Evolutionary conservation across 164 flowering plant species (phyloP).

Genomic region (Magnolia officinalis): DNA sequence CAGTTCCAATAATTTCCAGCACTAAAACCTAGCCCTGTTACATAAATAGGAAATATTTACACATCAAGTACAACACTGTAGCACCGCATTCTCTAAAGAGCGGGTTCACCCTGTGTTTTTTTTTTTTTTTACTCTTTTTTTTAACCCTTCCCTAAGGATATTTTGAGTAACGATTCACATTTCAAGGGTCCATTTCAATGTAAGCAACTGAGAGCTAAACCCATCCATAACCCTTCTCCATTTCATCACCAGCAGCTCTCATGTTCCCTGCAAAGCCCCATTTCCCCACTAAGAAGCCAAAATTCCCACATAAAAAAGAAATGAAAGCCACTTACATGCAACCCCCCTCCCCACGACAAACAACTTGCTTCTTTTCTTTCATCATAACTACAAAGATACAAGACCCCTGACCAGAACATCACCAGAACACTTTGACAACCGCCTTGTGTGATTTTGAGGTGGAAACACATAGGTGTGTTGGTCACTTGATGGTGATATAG

Average conservation of each 20-base stretch:
- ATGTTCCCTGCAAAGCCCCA: no score
- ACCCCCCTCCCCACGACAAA: neutral
- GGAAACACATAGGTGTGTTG: neutral
- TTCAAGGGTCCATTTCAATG: neutral
- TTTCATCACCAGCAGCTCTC: no score
- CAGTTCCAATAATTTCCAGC: neutral
- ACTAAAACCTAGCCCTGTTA: neutral
- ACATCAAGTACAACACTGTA: neutral
- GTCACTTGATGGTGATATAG: constrained; percentile 37
- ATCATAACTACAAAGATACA: neutral
- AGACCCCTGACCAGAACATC: neutral
- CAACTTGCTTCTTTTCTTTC: neutral
- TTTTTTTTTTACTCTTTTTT: no score
- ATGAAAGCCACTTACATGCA: neutral
- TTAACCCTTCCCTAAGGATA: neutral
- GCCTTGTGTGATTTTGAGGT: neutral
- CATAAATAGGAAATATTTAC: neutral
- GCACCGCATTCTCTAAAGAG: neutral
- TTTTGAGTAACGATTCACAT: neutral
- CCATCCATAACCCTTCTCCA: neutral
- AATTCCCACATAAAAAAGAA: no score
- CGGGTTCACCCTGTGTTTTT: no score
- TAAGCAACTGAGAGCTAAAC: neutral
- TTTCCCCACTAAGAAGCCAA: no score
- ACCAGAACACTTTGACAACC: neutral